Conservation (phyloP, 2,329 filamentous ascomycete genomes). For the Diaporthe sp. region DNA sequence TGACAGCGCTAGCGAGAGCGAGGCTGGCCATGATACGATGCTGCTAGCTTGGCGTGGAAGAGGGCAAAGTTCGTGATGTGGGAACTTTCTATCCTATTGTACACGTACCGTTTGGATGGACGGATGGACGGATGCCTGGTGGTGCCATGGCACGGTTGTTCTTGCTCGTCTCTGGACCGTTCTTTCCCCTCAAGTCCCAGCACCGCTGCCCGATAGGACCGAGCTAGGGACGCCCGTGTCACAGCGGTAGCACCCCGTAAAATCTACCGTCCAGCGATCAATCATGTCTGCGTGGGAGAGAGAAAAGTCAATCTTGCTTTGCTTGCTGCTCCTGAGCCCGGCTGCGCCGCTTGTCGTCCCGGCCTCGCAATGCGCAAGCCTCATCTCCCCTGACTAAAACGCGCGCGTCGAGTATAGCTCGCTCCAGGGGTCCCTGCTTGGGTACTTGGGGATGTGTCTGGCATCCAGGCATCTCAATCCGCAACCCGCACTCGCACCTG, state of each 20-base stretch:
- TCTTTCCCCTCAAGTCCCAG: background rate
- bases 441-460: background rate
- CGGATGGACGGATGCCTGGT: background rate
- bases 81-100: background rate
- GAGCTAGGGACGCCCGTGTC: conserved; percentile 9
- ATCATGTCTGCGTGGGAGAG: background rate
- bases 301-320: conserved; percentile 12
- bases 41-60: conserved; percentile 6
- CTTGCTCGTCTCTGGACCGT: background rate
- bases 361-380: conserved; percentile 29
- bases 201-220: conserved; percentile 14
- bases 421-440: conserved; percentile 21
- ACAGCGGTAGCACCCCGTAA: background rate
- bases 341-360: conserved; percentile 4
- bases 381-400: conserved; percentile 28
- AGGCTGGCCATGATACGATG: conserved; percentile 18
- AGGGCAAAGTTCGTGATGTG: conserved; percentile 25
- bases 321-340: background rate
- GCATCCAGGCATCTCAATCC: background rate
- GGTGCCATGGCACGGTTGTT: background rate
- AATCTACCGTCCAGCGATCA: background rate
- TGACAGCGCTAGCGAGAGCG: conserved; percentile 29
- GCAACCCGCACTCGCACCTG: background rate
- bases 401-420: conserved; percentile 25
- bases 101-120: background rate